Conservation (phyloP, 2,329 filamentous ascomycete species). For the Camptophora hylomeconis region DNA sequence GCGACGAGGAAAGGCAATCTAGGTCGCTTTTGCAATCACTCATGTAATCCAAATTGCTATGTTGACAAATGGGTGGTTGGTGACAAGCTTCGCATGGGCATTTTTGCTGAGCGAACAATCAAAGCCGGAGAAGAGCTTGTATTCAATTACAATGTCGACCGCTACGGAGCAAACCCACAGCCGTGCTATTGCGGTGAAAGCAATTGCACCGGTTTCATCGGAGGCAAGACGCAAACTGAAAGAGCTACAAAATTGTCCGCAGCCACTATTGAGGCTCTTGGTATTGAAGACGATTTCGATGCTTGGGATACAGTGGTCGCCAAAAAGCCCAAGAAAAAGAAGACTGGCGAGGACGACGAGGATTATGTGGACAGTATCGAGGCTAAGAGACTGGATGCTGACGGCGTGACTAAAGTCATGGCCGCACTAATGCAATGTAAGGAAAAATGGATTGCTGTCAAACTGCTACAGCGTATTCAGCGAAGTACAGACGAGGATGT, state of each 20-base stretch:
- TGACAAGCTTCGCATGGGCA: constrained; percentile 95
- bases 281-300: constrained; percentile 86
- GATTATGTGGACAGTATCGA: constrained; percentile 88
- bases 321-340: constrained; percentile 88
- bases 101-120: constrained; percentile 79
- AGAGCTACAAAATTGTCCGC: constrained; percentile 82
- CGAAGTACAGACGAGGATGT: constrained; percentile 75
- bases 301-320: constrained; percentile 66
- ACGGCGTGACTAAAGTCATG: constrained; percentile 87
- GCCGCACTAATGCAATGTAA: constrained; percentile 93
- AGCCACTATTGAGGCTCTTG: constrained; percentile 84
- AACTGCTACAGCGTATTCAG: constrained; percentile 80
- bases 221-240: constrained; percentile 94
- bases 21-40: constrained; percentile 96
- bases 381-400: constrained; percentile 64
- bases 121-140: constrained; percentile 86
- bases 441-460: constrained; percentile 98
- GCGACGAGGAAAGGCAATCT: constrained; percentile 94
- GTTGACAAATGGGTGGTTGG: constrained; percentile 99
- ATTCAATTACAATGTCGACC: constrained; percentile 99
- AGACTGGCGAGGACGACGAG: constrained; percentile 88
- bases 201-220: constrained; percentile 93
- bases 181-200: constrained; percentile 91
- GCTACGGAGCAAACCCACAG: constrained; percentile 92
- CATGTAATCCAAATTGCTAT: constrained; percentile 96